Conservation (phyloP, 2,329 filamentous ascomycete genomes). For the Apiospora hydei region DNA sequence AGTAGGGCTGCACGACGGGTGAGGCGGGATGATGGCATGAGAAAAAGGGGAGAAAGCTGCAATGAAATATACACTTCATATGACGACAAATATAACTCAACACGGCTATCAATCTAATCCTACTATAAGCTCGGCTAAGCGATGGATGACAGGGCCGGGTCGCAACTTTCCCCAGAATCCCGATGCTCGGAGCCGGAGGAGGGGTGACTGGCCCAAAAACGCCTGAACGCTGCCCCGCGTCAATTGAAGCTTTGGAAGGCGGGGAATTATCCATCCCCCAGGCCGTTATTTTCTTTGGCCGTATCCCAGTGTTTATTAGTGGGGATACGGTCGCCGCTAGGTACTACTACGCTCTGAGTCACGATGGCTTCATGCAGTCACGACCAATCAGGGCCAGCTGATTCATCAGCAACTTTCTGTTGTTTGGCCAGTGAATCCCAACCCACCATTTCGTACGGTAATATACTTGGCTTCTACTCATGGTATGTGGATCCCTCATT, state of each 20-base stretch:
- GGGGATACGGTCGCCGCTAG: neutral
- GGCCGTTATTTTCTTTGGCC: neutral
- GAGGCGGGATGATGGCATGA: neutral
- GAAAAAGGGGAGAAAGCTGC: too few relatives aligned
- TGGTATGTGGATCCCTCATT: too few relatives aligned
- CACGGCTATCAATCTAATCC: too few relatives aligned
- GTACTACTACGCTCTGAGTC: neutral
- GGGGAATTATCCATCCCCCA: neutral
- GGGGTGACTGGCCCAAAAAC: neutral
- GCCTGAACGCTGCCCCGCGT: neutral
- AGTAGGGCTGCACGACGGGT: neutral
- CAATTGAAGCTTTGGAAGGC: neutral
- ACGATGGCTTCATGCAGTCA: neutral
- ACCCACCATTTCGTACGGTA: neutral
- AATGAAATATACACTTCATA: too few relatives aligned
- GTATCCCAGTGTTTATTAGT: neutral
- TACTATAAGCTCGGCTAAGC: constrained; percentile 1
- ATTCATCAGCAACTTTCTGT: neutral
- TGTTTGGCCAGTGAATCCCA: too few relatives aligned
- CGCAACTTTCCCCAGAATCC: constrained; percentile 6
- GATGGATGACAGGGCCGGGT: neutral
- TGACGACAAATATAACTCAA: neutral
- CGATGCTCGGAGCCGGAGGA: constrained; percentile 8
- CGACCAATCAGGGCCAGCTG: neutral
- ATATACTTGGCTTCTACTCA: too few relatives aligned